Evolutionary conservation across 2,329 filamentous ascomycete species (phyloP), one percentile per base, ranked within the genome.

Genomic region (Westerdykella ornata): DNA sequence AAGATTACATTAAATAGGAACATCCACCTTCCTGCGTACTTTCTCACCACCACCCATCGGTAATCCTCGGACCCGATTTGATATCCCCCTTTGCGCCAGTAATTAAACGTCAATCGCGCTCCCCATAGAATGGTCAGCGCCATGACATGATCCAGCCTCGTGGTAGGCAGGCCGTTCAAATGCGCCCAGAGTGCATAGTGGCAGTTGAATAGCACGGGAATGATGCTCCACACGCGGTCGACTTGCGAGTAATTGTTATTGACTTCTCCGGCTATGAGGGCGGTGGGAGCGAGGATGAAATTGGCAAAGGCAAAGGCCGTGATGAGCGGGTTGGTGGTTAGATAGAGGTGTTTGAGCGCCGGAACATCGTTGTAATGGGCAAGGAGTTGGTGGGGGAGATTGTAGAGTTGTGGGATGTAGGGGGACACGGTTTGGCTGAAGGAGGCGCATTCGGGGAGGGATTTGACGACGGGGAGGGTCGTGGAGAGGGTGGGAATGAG

Each of bases 181-280:
- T 85, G 83, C 31, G 88, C 84, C 82, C 89, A 98, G n/a, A 81
- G 56, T 29, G 80, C 77, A 61, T 86, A 92, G 66, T 98, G 89
- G 5, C 81, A 76, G 61, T 92, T 84, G 68, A 94, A 97, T 38
- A 95, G 59, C 6, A 86, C 83, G 1, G 92, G 92, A 38, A 98
- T 69, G 46, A 98, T 74, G 60, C 87, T 92, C 92, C 92, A 98
- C 54, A 84, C 70, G 37, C 92, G 81, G 66, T 98, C 92, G 32
- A 98, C 83, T 68, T 98, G 92, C n/a, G 89, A 96, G 66, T 89
- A 96, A 67, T 98, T 98, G 58, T 77, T 78, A 68, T 94, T 97
- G 69, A 88, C 68, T 66, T 97, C 90, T 1, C 88, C 86, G 4
- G 81, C 71, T 22, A 90, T 59, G 17, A 95, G 71, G 56, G 94